These are phyloP conservation scores for Phialocephala subalpina DNA, from an alignment of 2,329 filamentous ascomycete species.

Conservation along the genomic window DNA sequence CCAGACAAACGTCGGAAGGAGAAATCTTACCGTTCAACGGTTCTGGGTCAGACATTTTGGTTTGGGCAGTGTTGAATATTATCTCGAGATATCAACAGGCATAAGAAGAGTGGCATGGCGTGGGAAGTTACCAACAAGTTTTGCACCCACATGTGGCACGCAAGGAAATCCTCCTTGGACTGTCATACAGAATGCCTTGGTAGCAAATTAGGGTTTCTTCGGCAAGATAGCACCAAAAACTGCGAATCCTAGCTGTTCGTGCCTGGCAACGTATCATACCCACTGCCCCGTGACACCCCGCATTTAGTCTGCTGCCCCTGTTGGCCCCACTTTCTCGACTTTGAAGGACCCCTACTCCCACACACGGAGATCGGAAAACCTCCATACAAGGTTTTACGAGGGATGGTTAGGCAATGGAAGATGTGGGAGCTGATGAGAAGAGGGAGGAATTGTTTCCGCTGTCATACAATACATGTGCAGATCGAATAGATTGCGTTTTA, in stretches of 20 bases:
- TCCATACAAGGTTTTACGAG: not conserved
- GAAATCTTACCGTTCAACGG: constrained; percentile 24
- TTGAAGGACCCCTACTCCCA: not conserved
- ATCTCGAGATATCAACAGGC: not conserved
- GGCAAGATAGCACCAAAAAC: not conserved
- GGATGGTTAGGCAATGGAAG: not conserved
- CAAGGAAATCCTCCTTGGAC: not conserved
- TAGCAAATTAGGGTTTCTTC: constrained; percentile 8
- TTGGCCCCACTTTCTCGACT: constrained; percentile 8
- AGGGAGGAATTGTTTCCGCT: not conserved
- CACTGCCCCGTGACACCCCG: constrained; percentile 8
- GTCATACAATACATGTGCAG: not conserved
- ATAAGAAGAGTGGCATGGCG: not conserved
- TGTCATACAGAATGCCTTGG: not conserved
- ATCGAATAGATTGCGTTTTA: not conserved
- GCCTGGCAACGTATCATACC: not conserved
- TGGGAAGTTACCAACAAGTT: not conserved
- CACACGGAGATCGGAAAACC: not conserved
- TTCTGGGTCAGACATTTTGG: constrained; percentile 4
- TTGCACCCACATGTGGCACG: not conserved
- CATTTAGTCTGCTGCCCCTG: constrained; percentile 7
- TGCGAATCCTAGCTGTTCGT: not conserved
- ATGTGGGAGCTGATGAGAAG: not conserved
- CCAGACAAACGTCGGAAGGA: not conserved
- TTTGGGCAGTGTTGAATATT: not conserved